phyloP scores from a whole-genome alignment of 2,329 filamentous ascomycete species.

The Madurella fahalii region DNA sequence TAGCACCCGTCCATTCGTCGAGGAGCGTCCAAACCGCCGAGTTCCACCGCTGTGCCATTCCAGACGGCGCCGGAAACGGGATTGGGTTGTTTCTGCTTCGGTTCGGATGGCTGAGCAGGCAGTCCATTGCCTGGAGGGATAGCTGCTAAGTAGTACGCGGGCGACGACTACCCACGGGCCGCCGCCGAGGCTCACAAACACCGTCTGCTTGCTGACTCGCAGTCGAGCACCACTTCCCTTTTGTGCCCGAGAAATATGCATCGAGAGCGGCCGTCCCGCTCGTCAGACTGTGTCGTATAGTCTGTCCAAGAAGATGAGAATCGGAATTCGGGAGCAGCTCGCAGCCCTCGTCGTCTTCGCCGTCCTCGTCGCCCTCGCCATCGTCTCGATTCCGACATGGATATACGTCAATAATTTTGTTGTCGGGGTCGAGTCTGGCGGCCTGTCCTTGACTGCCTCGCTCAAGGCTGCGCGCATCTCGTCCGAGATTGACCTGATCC shows the following conservation, averaged over 20 bases:
- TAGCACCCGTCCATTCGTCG: neutral
- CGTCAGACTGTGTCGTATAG: slow-evolving; percentile 13
- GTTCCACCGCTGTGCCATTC: too few species aligned
- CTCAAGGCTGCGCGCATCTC: slow-evolving; percentile 81
- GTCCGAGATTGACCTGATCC: slow-evolving; percentile 73
- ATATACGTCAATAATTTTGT: slow-evolving; percentile 55
- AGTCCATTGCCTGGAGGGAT: neutral
- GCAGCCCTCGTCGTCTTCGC: slow-evolving; percentile 72
- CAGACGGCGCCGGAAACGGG: neutral
- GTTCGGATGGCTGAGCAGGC: neutral
- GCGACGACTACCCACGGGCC: neutral
- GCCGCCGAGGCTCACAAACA: neutral
- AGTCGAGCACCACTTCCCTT: neutral
- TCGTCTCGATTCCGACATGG: slow-evolving; percentile 75
- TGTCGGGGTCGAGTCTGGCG: slow-evolving; percentile 49
- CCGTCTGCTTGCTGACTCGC: neutral
- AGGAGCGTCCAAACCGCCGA: neutral
- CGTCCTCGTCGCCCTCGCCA: slow-evolving; percentile 68
- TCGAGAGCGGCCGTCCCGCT: slow-evolving; percentile 6
- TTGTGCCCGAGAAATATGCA: slow-evolving; percentile 16
- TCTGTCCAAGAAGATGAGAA: slow-evolving; percentile 58
- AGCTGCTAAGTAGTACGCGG: neutral
- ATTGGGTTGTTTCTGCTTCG: neutral
- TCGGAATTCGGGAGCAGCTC: slow-evolving; percentile 85
- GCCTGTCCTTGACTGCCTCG: slow-evolving; percentile 73